A percentile compares a stretch with the other conserved stretches of the same genome.
phyloP scores from a whole-genome alignment of 208 protist species.

The Leishmania amazonensis region DNA sequence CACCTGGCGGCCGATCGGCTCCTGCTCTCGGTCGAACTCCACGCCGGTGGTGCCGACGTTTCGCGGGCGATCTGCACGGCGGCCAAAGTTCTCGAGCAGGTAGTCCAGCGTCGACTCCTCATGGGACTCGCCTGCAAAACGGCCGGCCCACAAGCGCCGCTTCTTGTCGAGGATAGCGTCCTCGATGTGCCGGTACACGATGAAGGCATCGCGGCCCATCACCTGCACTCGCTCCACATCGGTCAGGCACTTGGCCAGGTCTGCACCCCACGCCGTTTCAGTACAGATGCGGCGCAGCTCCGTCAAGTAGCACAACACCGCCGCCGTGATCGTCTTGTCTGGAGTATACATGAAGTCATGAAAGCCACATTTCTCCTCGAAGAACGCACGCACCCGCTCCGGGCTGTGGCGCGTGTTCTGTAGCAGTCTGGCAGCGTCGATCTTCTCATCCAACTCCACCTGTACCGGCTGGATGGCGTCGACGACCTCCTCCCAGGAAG shows the following conservation, averaged over 20 bases:
- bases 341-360: conserved; percentile 88
- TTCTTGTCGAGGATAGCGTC: conserved; percentile 83
- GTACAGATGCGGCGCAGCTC: conserved; percentile 73
- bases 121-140: conserved; percentile 83
- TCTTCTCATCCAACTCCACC: conserved; percentile 65
- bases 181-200: conserved; percentile 82
- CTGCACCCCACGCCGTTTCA: conserved; percentile 73
- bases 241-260: conserved; percentile 64
- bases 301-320: conserved; percentile 74
- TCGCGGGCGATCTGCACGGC: conserved; percentile 59
- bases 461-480: conserved; percentile 47
- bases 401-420: conserved; percentile 79
- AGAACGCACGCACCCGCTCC: conserved; percentile 78
- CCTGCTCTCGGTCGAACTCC: conserved; percentile 92
- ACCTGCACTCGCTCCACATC: conserved; percentile 70
- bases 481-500: conserved; percentile 71
- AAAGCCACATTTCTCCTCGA: conserved; percentile 92
- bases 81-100: conserved; percentile 90
- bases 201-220: conserved; percentile 75
- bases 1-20: conserved; percentile 90
- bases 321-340: conserved; percentile 86
- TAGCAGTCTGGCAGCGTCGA: conserved; percentile 82
- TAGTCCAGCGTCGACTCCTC: conserved; percentile 91
- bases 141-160: conserved; percentile 75
- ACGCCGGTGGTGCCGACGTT: conserved; percentile 80